phyloP scores from a whole-genome alignment of 495 filamentous ascomycete genomes.

The Penicillium pulvis region DNA sequence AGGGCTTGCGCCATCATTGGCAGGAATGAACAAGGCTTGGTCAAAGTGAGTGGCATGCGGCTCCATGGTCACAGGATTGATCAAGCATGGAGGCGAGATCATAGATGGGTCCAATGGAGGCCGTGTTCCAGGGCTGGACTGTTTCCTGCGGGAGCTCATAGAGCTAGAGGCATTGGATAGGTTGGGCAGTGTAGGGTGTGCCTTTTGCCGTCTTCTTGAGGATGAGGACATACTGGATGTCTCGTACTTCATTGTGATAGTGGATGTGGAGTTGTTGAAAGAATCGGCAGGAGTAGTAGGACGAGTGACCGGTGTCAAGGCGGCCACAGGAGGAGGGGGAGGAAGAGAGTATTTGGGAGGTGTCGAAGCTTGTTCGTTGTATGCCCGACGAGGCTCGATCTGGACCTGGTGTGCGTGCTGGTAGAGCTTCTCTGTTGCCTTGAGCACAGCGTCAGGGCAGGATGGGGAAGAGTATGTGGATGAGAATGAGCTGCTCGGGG shows the following conservation, averaged over 20 bases:
- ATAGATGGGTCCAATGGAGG: conserved; percentile 44
- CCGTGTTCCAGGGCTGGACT: conserved; percentile 30
- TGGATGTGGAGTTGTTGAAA: conserved; percentile 30
- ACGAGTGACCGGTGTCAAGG: conserved; percentile 19
- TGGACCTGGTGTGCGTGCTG: conserved; percentile 27
- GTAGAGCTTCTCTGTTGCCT: conserved; percentile 35
- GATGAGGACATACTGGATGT: conserved; percentile 29
- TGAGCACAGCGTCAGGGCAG: conserved; percentile 34
- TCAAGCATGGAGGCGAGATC: conserved; percentile 45
- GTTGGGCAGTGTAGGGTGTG: conserved; percentile 38
- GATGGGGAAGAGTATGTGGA: conserved; percentile 39
- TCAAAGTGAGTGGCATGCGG: conserved; percentile 49
- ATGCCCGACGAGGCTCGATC: conserved; percentile 19
- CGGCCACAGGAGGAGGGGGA: conserved; percentile 33
- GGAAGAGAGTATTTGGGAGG: conserved; percentile 38
- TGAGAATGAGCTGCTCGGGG: conserved; percentile 50
- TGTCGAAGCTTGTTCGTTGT: conserved; percentile 38
- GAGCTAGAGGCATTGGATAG: conserved; percentile 25
- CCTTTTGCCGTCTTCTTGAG: conserved; percentile 35
- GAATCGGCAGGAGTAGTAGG: conserved; percentile 24
- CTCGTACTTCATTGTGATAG: conserved; percentile 39
- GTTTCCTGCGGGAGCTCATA: conserved; percentile 30
- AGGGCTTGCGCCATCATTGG: conserved; percentile 45
- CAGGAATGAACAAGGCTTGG: conserved; percentile 48
- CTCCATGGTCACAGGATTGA: conserved; percentile 48